phyloP scores from a whole-genome alignment of 2,329 filamentous ascomycete species.

The Raffaelea albimanens region DNA sequence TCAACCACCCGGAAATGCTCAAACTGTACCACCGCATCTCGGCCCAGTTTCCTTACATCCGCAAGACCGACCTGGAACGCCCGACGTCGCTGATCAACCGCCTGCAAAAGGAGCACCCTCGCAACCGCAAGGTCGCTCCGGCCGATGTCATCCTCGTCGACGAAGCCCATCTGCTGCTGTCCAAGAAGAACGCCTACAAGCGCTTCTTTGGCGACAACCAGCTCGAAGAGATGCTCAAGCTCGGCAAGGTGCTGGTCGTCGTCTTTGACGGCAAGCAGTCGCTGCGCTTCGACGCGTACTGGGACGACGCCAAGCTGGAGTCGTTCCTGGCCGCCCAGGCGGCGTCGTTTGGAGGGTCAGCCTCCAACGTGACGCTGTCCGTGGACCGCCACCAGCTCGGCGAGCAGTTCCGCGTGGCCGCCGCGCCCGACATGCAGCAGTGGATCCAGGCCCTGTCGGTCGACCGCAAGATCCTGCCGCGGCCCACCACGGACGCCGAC shows the following conservation, averaged over 20 bases:
- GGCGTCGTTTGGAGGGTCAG: neutral
- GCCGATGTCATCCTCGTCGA: conserved; percentile 7
- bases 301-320: conserved; percentile 4
- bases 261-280: conserved; percentile 8
- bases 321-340: neutral
- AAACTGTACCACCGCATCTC: conserved; percentile 8
- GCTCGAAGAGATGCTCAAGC: conserved; percentile 6
- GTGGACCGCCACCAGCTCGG: neutral
- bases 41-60: conserved; percentile 5
- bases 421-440: conserved; percentile 5
- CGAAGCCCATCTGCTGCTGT: conserved; percentile 7
- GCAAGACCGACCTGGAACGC: conserved; percentile 7
- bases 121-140: neutral
- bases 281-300: conserved; percentile 6
- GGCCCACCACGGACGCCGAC: neutral
- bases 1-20: conserved; percentile 9
- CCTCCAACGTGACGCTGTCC: neutral
- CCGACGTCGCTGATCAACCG: conserved; percentile 8
- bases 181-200: conserved; percentile 7
- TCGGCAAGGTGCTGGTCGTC: conserved; percentile 3
- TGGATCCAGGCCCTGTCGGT: conserved; percentile 8
- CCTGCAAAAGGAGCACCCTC: conserved; percentile 5
- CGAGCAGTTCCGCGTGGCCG: conserved; percentile 3
- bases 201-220: conserved; percentile 9
- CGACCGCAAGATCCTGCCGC: conserved; percentile 3